Base-by-base conservation (phyloP, 257 asterid genomes). In the Ilex aquifolium region DNA sequence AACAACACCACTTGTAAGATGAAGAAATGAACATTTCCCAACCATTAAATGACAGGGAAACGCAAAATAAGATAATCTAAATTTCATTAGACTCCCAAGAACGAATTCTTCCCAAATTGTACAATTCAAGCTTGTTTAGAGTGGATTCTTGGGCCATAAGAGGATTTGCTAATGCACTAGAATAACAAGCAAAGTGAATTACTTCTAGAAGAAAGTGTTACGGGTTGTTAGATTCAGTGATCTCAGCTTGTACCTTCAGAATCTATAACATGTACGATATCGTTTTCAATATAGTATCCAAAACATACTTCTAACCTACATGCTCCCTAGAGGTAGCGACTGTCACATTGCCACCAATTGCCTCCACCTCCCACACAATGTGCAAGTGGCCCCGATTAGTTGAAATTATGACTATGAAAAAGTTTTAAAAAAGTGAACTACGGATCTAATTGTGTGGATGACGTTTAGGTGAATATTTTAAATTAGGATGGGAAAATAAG, bases 251-350 rank as follows among this genome's bases (percentile, higher is more conserved):
- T 69, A 85, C 69, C 79, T 87, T 83, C 57, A 68, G 82, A 30
- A 87, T 73, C 94, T 90, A 87, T 55, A 72, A 60, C 48, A 39
- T 15, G 56, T 46, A 16, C 70, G 29, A 52, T 30, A 69, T 31
- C 27, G 61, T 63, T 29, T 54, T 44, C 29, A 63, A 44, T 46
- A 46, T 2, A 14, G 10, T 14, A 14, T 46, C 52, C 1, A 46
- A 46, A 46, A 36, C 42, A 60, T 73, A 92, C 69, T 86, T 79
- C 76, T 89, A 92, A 67, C 83, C 53, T 82, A 82, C 82, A 71
- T 89, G 97, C 77, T 92, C 97, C 60, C 97, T 77, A 50, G 97
- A 79, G 55, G 86, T 91, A 51, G 91, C 82, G 59, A 88, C 82
- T 31, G 72, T 70, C 64, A 89, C 91, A 73, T 80, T 72, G 36